Base-by-base conservation (phyloP, 257 asterid species). In the Penstemon newberryi region DNA sequence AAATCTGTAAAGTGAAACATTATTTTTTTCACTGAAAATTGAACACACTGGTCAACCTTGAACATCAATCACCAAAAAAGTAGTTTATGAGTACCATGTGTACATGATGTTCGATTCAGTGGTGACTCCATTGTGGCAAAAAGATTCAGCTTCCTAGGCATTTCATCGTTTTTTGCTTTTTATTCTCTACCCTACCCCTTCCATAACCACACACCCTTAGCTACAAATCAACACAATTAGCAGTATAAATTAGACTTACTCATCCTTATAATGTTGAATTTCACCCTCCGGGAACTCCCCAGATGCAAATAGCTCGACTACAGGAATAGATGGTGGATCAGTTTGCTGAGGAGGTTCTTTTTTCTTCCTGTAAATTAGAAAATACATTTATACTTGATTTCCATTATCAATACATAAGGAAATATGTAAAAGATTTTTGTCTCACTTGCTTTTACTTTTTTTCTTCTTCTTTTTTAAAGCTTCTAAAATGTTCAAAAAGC, bases 231-330 rank as follows among this genome's bases (percentile, higher is more conserved):
- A 15, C 18, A 15, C 18, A 15, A 15, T 15, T 15, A 15, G 18
- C 18, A 15, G 18, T 15, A 15, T 15, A 15, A 15, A 15, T 15
- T 15, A 15, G 18, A 82, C 99, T 55, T 91, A 94, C 99, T 94
- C 96, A 66, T 94, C 91, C 80, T 89, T 89, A 73, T 94, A 94
- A 60, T 91, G 85, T 74, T 87, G 99, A 83, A 94, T 89, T 89
- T 94, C 99, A 80, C 99, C 97, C 95, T 94, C 96, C 1, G 97
- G 99, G 71, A 87, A 94, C 73, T 91, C 99, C 68, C 93, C 97
- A 64, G 93, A 83, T 19, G 96, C 79, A 75, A 89, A 91, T 66
- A 94, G 96, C 67, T 91, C 91, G 19, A 49, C 75, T 9, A 91
- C 91, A 64, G 97, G 95, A 75, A 94, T 83, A 12, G 99, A 74